Percentiles rank a stretch among this genome's conserved stretches.
phyloP scores from a whole-genome alignment of 352 stramenopile species.

The Pythium grandisporangium region DNA sequence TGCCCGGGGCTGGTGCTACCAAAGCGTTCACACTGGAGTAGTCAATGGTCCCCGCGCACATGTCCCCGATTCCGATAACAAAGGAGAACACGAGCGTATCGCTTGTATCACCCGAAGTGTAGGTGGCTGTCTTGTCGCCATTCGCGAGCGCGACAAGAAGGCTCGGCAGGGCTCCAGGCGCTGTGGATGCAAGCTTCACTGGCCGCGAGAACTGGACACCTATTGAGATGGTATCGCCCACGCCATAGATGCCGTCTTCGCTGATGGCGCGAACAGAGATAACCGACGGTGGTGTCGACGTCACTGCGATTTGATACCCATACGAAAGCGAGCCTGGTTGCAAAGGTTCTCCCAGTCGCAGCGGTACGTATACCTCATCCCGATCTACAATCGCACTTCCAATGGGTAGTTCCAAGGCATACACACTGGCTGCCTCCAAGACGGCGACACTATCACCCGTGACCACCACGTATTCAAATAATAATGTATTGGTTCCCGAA shows the following conservation, averaged over 20 bases:
- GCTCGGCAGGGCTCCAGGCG: slow-evolving; percentile 5
- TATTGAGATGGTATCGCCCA: slow-evolving; percentile 38
- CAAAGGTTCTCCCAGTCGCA: slow-evolving; percentile 21
- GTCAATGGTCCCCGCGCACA: slow-evolving; percentile 15
- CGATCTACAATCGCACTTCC: slow-evolving; percentile 38
- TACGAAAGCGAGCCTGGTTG: slow-evolving; percentile 35
- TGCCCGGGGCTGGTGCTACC: slow-evolving; percentile 6
- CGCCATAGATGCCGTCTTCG: slow-evolving; percentile 21
- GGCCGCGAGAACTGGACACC: slow-evolving; percentile 34
- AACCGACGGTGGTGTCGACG: slow-evolving; percentile 25
- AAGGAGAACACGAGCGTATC: slow-evolving; percentile 30
- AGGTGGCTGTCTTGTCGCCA: slow-evolving; percentile 15
- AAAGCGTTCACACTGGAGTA: slow-evolving; percentile 26
- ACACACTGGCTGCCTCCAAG: slow-evolving; percentile 38
- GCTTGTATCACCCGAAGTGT: slow-evolving; percentile 30
- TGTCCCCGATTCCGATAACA: slow-evolving; percentile 23
- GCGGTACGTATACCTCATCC: slow-evolving; percentile 27
- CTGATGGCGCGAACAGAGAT: slow-evolving; percentile 27
- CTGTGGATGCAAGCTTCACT: slow-evolving; percentile 9
- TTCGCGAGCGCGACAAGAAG: slow-evolving; percentile 28
- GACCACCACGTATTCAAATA: slow-evolving; percentile 49
- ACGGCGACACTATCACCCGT: slow-evolving; percentile 26
- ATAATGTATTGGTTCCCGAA: slow-evolving; percentile 24
- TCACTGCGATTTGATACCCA: slow-evolving; percentile 30
- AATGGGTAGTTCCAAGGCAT: slow-evolving; percentile 32